Evolutionary conservation across 1,284 basidiomycete genomes (phyloP), one percentile per base, ranked within the genome.

Genomic region (Irpex sp.): DNA sequence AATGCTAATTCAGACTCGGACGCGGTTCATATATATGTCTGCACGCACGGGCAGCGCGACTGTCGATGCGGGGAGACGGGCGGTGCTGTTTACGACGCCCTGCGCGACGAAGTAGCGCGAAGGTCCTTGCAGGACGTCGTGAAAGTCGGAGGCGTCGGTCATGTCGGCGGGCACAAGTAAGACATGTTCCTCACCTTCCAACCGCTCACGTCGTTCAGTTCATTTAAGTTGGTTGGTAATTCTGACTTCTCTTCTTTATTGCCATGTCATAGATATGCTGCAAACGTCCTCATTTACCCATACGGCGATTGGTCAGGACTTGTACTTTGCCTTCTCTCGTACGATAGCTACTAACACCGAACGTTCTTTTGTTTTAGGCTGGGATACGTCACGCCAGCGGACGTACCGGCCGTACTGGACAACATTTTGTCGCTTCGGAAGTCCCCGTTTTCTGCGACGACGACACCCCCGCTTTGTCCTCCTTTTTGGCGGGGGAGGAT

Each of bases 81-180:
- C 0, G 80, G 78, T 1, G 75, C 72, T 13, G 81, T 90, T 8
- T 81, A 74, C 57, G 69, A 70, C 37, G 73, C 76, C 15, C 58
- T 78, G 57, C 66, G 67, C 7, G 39, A 61, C 8, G 74, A 77
- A 67, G 68, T 77, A 13, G 61, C 51, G 56, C 63, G 63, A 63
- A 68, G 75, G 8, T 65, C 67, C 21, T 56, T 64, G 31, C 50
- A 49, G 26, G 60, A 67, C 11, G 65, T 66, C 26, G 66, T 74
- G 7, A 70, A 75, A 60, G 76, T 94, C 1, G 83, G 84, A 1
- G 86, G 92, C 67, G 83, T 90, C 11, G 89, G 83, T 1, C 93
- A 95, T 76, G 88, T 95, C 51, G 93, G 93, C 1, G 92, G 92
- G 26, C 93, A 95, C 76, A 83, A 91, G 91, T 94, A 72, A 71